Evolutionary conservation across 164 flowering plant species (phyloP).

Genomic region (Saururus chinensis): DNA sequence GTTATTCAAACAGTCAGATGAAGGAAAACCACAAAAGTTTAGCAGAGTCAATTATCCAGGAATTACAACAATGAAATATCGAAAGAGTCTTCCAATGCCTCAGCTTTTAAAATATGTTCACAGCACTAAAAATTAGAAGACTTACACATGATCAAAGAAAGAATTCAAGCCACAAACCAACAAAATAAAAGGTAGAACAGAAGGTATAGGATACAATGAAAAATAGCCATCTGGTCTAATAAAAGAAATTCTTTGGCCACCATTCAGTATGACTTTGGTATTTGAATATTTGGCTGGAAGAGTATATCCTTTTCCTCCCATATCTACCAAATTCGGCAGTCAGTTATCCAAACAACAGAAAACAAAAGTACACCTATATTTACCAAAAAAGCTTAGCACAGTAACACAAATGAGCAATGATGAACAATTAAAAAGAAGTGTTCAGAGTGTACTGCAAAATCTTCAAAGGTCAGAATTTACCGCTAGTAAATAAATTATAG

Average conservation of each 20-base stretch:
- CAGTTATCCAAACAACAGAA: background rate
- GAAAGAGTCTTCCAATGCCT: no score
- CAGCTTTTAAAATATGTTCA: no score
- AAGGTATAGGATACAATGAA: constrained; percentile 75
- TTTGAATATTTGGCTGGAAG: constrained; percentile 56
- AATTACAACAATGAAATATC: no score
- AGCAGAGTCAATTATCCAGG: no score
- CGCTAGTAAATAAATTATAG: no score
- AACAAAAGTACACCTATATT: no score
- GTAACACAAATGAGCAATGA: background rate
- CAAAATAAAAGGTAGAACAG: background rate
- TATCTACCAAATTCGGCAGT: constrained; percentile 28
- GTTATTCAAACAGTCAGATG: no score
- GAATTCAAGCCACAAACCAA: background rate
- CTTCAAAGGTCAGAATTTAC: no score
- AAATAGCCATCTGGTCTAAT: constrained; percentile 92
- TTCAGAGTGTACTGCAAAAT: no score
- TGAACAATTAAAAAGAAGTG: no score
- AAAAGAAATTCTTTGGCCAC: constrained; percentile 77
- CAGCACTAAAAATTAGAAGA: no score
- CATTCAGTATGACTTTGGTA: constrained; percentile 76
- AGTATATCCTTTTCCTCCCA: constrained; percentile 41
- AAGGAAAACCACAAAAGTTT: no score
- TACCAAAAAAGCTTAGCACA: background rate
- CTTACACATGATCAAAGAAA: background rate